Evolutionary conservation across 2,329 filamentous ascomycete species (phyloP).

Genomic region (Ustilaginoidea virens): DNA sequence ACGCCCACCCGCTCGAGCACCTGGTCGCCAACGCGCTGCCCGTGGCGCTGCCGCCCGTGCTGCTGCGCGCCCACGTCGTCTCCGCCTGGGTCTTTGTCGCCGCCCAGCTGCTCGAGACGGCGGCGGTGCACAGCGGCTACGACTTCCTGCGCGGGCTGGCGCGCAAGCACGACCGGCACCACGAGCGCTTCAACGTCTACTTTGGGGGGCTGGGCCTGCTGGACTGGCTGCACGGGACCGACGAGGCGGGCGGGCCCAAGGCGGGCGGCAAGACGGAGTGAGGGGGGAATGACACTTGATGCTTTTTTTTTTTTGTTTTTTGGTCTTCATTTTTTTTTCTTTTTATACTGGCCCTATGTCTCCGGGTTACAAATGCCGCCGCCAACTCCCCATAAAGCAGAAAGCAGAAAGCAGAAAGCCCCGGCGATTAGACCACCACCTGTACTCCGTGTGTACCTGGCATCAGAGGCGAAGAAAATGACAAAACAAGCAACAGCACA

Average conservation of each 20-base stretch:
- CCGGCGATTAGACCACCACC: too few relatives aligned
- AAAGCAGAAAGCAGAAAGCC: too few relatives aligned
- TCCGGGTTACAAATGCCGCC: too few relatives aligned
- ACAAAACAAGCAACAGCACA: too few relatives aligned
- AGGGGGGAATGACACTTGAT: too few relatives aligned
- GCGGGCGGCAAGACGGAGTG: conserved; percentile 1
- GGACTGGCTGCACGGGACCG: conserved; percentile 40
- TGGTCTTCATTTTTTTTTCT: too few relatives aligned
- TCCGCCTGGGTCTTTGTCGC: conserved; percentile 35
- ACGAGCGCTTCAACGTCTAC: conserved; percentile 39
- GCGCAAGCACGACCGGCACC: conserved; percentile 38
- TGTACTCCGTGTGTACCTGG: too few relatives aligned
- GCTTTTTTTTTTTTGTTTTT: too few relatives aligned
- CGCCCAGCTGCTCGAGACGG: conserved; percentile 33
- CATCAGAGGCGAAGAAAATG: too few relatives aligned
- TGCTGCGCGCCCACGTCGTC: conserved; percentile 32
- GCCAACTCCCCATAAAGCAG: too few relatives aligned
- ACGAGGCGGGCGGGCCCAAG: conserved; percentile 8
- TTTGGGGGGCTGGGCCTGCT: conserved; percentile 36
- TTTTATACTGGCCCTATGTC: too few relatives aligned
- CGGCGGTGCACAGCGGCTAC: conserved; percentile 40
- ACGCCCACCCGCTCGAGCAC: conserved; percentile 41
- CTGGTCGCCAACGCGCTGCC: conserved; percentile 37
- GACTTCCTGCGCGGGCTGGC: conserved; percentile 34
- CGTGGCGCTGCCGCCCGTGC: conserved; percentile 30